A percentile compares a stretch with the other conserved stretches of the same genome.
Conservation (phyloP, 192 early-diverging fungal species). For the Geranomyces variabilis region DNA sequence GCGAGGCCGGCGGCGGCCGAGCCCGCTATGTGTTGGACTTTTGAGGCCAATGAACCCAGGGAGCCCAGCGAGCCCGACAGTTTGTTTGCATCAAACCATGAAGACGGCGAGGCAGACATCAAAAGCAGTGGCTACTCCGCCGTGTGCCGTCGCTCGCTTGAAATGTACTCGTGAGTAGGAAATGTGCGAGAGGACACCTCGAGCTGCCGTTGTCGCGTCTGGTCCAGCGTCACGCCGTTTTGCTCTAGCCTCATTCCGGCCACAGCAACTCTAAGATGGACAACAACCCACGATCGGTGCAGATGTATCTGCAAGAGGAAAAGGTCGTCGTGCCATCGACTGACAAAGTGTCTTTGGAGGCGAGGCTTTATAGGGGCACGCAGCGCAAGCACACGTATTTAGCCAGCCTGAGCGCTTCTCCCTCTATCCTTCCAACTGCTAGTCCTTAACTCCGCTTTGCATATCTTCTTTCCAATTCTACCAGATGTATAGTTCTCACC, state of each 20-base stretch:
- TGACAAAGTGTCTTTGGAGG: constrained; percentile 15
- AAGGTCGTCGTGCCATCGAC: constrained; percentile 15
- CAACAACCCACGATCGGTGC: constrained; percentile 18
- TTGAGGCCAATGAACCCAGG: neutral
- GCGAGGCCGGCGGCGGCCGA: neutral
- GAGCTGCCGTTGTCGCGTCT: no score
- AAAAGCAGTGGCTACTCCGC: no score
- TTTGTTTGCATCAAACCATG: constrained; percentile 5
- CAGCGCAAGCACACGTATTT: constrained; percentile 21
- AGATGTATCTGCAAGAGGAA: constrained; percentile 16
- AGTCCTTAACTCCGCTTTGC: neutral
- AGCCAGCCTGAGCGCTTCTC: neutral
- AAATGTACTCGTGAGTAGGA: no score
- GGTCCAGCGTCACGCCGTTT: no score
- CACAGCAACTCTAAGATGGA: neutral
- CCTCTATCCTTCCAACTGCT: neutral
- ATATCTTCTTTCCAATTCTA: neutral
- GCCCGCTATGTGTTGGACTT: constrained; percentile 4
- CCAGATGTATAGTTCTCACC: constrained; percentile 33
- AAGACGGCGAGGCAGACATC: no score
- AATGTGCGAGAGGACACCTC: no score
- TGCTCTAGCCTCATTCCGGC: no score
- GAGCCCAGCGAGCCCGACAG: neutral
- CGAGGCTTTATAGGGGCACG: constrained; percentile 10
- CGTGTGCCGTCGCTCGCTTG: no score